Conservation (phyloP, 1,284 basidiomycete genomes). For the Cutaneotrichosporon daszewskae region DNA sequence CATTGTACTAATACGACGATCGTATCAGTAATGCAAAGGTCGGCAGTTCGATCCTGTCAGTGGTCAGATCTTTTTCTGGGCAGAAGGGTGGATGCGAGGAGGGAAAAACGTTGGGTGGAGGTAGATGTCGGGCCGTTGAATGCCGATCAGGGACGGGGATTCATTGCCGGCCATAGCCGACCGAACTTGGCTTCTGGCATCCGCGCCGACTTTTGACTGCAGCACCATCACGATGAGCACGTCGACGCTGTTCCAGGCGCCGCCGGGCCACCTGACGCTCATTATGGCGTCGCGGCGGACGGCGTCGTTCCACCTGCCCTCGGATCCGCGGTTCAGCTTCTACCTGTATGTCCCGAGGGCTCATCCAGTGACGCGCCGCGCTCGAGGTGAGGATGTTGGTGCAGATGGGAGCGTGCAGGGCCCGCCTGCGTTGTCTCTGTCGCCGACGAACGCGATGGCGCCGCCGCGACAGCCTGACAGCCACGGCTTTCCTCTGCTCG, state of each 20-base stretch:
- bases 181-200: too few relatives aligned
- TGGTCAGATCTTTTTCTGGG: too few relatives aligned
- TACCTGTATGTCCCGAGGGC: slow-evolving; percentile 16
- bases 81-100: too few relatives aligned
- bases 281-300: slow-evolving; percentile 13
- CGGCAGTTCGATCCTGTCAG: too few relatives aligned
- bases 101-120: too few relatives aligned
- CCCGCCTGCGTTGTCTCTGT: not conserved
- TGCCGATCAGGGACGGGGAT: too few relatives aligned
- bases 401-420: slow-evolving; percentile 2
- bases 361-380: slow-evolving; percentile 16
- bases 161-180: too few relatives aligned
- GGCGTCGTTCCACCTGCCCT: slow-evolving; percentile 9
- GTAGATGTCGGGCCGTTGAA: too few relatives aligned
- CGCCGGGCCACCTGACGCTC: slow-evolving; percentile 12
- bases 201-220: not conserved
- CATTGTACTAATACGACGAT: too few relatives aligned
- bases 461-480: not conserved
- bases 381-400: slow-evolving; percentile 11
- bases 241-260: slow-evolving; percentile 12
- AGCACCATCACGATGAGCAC: too few relatives aligned
- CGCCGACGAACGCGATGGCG: not conserved
- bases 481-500: slow-evolving; percentile 13
- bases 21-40: too few relatives aligned
- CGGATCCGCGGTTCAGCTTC: slow-evolving; percentile 11